Evolutionary conservation across 2,329 filamentous ascomycete genomes (phyloP).

Genomic region (Xylaria sp.): DNA sequence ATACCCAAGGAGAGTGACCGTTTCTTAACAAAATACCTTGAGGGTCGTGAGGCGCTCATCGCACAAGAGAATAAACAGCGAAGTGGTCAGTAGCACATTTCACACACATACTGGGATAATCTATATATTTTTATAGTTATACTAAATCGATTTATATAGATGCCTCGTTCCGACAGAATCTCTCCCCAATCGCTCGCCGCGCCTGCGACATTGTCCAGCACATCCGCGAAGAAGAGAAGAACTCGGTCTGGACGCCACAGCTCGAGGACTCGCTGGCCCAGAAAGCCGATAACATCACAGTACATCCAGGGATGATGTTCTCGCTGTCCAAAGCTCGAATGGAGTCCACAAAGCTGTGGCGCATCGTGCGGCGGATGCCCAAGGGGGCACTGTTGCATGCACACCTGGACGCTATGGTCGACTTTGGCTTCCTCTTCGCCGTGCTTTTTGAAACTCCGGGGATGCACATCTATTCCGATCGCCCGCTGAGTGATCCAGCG

Average conservation of each 20-base stretch:
- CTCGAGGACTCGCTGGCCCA: constrained; percentile 76
- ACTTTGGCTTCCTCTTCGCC: constrained; percentile 82
- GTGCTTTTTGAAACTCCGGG: constrained; percentile 76
- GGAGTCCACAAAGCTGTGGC: constrained; percentile 86
- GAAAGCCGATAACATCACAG: constrained; percentile 66
- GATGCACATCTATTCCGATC: constrained; percentile 74
- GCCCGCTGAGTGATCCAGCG: constrained; percentile 63
- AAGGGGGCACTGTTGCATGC: constrained; percentile 89
- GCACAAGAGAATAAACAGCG: constrained; percentile 83
- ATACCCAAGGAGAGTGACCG: constrained; percentile 71
- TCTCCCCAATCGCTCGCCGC: constrained; percentile 81
- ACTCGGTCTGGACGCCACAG: constrained; percentile 78
- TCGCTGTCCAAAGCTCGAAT: constrained; percentile 84
- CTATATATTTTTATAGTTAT: constrained; percentile 3
- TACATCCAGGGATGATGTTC: constrained; percentile 95
- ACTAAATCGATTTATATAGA: constrained; percentile 59
- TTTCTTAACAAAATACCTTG: constrained; percentile 84
- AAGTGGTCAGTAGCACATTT: constrained; percentile 68
- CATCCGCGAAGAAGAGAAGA: constrained; percentile 81
- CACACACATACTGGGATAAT: neutral
- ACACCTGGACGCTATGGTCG: constrained; percentile 90
- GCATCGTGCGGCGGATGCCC: constrained; percentile 85
- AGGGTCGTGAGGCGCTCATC: constrained; percentile 79
- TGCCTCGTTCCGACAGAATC: constrained; percentile 74
- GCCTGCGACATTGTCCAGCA: constrained; percentile 83